Evolutionary conservation across 2,329 filamentous ascomycete genomes (phyloP), one percentile per base, ranked within the genome.

Genomic region (Fusarium drepaniforme): DNA sequence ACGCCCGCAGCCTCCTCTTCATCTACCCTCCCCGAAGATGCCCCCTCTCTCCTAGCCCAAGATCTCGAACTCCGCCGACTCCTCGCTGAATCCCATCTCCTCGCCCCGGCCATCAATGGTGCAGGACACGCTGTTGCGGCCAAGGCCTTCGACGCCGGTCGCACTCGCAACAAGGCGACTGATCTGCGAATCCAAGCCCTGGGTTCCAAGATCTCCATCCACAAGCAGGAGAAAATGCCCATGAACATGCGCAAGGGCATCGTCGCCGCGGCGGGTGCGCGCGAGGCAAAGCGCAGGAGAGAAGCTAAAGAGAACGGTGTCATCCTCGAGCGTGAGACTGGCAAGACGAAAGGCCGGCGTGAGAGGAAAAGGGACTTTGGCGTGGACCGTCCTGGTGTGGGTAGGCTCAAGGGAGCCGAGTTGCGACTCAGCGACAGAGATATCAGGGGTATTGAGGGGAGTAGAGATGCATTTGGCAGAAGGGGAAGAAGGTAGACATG

Each of bases 271-370:
- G 90, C 90, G 25, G 86, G 82, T 2, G 83, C 86, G 33, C 90
- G 90, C 69, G 96, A 98, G 82, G 85, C 89, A 15, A 93, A 89
- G 85, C 86, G 96, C 62, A 87, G 96, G 42, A 88, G 87, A 46
- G 94, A 98, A 82, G 97, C 97, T 3, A 91, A 89, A 80, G 96
- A 98, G 87, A 97, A 96, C 78, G 97, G 96, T 8, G 92, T 98
- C 77, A 91, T 98, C 59, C 86, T 98, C 38, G 97, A 98, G 86
- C 88, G 87, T 71, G 77, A 80, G 64, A 86, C 86, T 51, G 75
- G 80, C 33, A 81, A 81, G 73, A 81, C 81, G 73, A 82, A 78
- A 67, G 85, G 82, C 65, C 80, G 82, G 66, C 86, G 82, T 68
- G 85, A 83, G 68, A 85, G 84, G 64, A 87, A 81, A 77, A 75